Percentiles rank a stretch among this genome's conserved stretches.
Conservation (phyloP, 257 asterid species). For the Salvia rosmarinus region DNA sequence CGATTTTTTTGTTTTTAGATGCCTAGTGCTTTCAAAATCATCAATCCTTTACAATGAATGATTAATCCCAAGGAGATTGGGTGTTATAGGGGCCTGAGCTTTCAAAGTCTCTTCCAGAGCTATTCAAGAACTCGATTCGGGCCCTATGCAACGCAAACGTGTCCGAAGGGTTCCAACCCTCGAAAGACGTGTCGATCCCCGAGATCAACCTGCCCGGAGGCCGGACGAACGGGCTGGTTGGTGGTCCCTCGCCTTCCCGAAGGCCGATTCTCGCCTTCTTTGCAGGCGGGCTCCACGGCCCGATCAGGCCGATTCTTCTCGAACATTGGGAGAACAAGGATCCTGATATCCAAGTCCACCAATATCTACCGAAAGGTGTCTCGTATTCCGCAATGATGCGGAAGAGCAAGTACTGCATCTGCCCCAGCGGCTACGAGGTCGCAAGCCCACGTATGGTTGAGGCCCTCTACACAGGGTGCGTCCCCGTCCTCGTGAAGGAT, state of each 20-base stretch:
- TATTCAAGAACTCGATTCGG: constrained; percentile 72
- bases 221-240: constrained; percentile 60
- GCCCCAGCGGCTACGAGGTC: constrained; percentile 83
- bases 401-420: constrained; percentile 72
- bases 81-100: constrained; percentile 71
- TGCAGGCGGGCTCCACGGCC: constrained; percentile 90
- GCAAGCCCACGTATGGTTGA: constrained; percentile 92
- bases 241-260: constrained; percentile 75
- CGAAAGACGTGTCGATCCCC: constrained; percentile 77
- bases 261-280: constrained; percentile 68
- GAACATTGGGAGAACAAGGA: constrained; percentile 86
- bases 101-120: constrained; percentile 60
- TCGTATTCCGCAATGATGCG: constrained; percentile 66
- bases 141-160: constrained; percentile 84
- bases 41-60: too few relatives aligned
- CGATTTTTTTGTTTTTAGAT: too few relatives aligned
- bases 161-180: constrained; percentile 70
- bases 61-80: background rate
- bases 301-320: constrained; percentile 71
- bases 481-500: constrained; percentile 69
- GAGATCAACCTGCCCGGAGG: constrained; percentile 78
- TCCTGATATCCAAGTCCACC: constrained; percentile 60
- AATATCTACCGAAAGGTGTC: constrained; percentile 62
- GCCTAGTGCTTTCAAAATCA: too few relatives aligned
- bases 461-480: constrained; percentile 73